Conservation (phyloP, 495 filamentous ascomycete species). For the Jackrogersella multiformis region DNA sequence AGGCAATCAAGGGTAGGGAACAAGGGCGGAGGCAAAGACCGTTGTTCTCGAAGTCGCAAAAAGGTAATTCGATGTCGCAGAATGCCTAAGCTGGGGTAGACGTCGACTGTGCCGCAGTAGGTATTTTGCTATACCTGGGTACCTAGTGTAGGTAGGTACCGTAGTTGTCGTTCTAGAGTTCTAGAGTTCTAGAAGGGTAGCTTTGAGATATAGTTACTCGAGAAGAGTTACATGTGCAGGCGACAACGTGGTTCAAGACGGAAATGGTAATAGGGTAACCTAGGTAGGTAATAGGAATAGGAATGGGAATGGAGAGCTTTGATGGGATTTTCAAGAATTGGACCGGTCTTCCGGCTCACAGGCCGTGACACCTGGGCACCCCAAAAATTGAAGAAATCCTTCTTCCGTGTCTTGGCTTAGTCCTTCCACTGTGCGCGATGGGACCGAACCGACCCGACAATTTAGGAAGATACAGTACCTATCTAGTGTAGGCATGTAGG, state of each 20-base stretch:
- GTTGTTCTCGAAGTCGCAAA: constrained; percentile 50
- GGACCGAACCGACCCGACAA: constrained; percentile 38
- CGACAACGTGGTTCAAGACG: constrained; percentile 20
- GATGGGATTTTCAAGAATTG: constrained; percentile 32
- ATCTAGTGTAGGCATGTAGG: not conserved
- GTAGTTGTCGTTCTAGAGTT: too few relatives aligned
- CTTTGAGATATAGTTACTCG: not conserved
- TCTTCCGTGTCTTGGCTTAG: constrained; percentile 38
- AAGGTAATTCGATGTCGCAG: constrained; percentile 39
- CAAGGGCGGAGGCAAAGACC: constrained; percentile 39
- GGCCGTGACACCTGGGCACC: constrained; percentile 31
- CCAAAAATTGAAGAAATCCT: constrained; percentile 25
- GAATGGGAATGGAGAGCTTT: constrained; percentile 22
- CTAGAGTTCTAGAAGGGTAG: constrained; percentile 4
- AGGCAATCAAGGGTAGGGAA: constrained; percentile 29
- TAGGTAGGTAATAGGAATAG: too few relatives aligned
- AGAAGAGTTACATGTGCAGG: constrained; percentile 9
- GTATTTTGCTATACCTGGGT: constrained; percentile 12
- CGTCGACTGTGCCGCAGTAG: constrained; percentile 1
- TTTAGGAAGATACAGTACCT: constrained; percentile 5
- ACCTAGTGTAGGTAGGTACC: too few relatives aligned
- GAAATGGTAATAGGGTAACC: constrained; percentile 34
- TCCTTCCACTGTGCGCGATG: constrained; percentile 32
- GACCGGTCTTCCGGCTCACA: constrained; percentile 44
- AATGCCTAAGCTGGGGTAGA: constrained; percentile 13